These are phyloP conservation scores for Ballota nigra DNA, from an alignment of 257 asterid species.

Conservation along the genomic window DNA sequence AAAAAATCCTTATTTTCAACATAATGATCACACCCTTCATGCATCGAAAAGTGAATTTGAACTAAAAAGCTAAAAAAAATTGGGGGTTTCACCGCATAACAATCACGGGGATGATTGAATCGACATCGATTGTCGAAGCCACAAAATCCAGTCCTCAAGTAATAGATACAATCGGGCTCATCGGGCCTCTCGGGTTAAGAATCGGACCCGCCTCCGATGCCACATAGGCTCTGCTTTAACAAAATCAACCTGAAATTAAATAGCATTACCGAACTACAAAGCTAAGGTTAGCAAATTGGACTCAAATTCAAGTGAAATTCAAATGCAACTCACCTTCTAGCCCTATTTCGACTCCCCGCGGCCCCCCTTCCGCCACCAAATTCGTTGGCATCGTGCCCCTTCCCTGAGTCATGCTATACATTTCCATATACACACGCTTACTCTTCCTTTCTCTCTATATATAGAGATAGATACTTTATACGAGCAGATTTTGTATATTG, in stretches of 20 bases:
- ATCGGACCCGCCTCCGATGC: conserved; percentile 75
- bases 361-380: conserved; percentile 66
- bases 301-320: conserved; percentile 41
- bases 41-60: conserved; percentile 20
- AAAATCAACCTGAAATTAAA: conserved; percentile 31
- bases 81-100: conserved; percentile 42
- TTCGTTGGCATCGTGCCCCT: conserved; percentile 58
- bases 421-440: conserved; percentile 42
- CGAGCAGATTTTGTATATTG: neutral
- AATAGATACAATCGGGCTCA: conserved; percentile 85
- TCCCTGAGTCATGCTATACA: conserved; percentile 50
- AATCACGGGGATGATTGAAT: conserved; percentile 92
- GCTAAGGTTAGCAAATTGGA: conserved; percentile 26
- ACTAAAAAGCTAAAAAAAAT: conserved; percentile 9
- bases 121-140: conserved; percentile 90
- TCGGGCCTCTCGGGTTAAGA: conserved; percentile 85
- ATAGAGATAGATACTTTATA: neutral
- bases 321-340: conserved; percentile 57
- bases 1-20: conserved; percentile 15
- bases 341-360: conserved; percentile 60
- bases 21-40: conserved; percentile 25
- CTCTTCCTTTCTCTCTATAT: neutral
- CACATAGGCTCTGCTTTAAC: conserved; percentile 93
- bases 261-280: conserved; percentile 32
- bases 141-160: conserved; percentile 90